Evolutionary conservation across 2,329 filamentous ascomycete species (phyloP), one percentile per base, ranked within the genome.

Genomic region (Sporothrix humicola): DNA sequence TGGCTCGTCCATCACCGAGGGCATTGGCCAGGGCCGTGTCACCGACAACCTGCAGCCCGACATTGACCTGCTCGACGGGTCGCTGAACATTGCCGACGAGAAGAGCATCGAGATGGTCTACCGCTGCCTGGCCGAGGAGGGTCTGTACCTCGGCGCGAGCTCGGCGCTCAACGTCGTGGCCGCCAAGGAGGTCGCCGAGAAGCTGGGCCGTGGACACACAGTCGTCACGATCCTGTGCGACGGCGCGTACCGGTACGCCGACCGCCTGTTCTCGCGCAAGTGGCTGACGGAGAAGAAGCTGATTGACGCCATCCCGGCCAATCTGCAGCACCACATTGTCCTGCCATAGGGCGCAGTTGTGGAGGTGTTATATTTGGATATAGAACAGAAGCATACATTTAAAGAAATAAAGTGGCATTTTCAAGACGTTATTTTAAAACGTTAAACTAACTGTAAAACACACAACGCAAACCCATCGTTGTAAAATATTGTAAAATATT

Each of bases 31-130:
- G 85, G 96, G 96, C 52, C 92, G 96, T 71, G 89, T 99, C 70
- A 99, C 96, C n/a, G 93, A 97, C 80, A 99, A 99, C 83, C 84
- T 99, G 76, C 86, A 89, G 82, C 93, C 92, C 3, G 96, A 99
- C 79, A 88, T 99, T 73, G 91, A 87, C 75, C 86, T 97, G 61
- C 80, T 98, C 17, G 96, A 98, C 83, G 95, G 92, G 74, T 93
- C 94, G 50, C 80, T 99, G 79, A 87, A 91, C 81, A 94, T 99
- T 77, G 88, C 90, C 75, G 96, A 99, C 81, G 94, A 96, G 85
- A 95, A 97, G 88, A 97, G 91, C 79, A 95, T 99, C 78, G 93
- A 93, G 83, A 98, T 98, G 96, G 94, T 99, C 61, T 99, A 98
- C 85, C 87, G 95, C 76, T 97, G 95, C 80, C 85, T 99, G 76